Evolutionary conservation across 1,284 basidiomycete species (phyloP).

Genomic region (Ustilago hordei): DNA sequence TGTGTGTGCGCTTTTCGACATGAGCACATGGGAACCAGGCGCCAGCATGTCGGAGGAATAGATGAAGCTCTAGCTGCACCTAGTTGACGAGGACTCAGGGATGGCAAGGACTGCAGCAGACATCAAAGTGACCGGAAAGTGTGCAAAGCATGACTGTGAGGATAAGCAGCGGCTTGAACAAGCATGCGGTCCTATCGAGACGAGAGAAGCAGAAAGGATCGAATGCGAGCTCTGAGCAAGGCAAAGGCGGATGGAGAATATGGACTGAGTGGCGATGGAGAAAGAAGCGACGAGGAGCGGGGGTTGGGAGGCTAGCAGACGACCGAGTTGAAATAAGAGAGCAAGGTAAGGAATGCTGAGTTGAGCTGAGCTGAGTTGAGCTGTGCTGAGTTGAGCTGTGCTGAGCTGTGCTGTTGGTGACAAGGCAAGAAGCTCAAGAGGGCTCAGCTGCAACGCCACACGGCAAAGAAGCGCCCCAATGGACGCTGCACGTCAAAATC

Average conservation of each 20-base stretch:
- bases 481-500: conserved; percentile 41
- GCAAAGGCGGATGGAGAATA: background rate
- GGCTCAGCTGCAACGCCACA: conserved; percentile 1
- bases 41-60: conserved; percentile 18
- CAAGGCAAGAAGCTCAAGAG: background rate
- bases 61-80: conserved; percentile 31
- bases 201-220: background rate
- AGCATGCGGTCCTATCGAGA: conserved; percentile 7
- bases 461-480: conserved; percentile 9
- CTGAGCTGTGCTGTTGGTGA: background rate
- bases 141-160: background rate
- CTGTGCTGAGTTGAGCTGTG: background rate
- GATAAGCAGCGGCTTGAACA: background rate
- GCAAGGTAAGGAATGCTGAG: conserved; percentile 1
- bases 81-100: background rate
- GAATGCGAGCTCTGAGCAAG: background rate
- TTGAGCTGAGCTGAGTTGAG: background rate
- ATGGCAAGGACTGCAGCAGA: conserved; percentile 1
- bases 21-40: background rate
- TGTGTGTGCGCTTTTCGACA: background rate
- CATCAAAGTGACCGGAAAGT: conserved; percentile 8
- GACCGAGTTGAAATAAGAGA: background rate
- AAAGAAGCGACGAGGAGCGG: background rate
- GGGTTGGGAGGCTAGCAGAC: background rate
- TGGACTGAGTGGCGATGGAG: background rate